phyloP scores from a whole-genome alignment of 169 alveolate species.

The Plasmodium inui region DNA sequence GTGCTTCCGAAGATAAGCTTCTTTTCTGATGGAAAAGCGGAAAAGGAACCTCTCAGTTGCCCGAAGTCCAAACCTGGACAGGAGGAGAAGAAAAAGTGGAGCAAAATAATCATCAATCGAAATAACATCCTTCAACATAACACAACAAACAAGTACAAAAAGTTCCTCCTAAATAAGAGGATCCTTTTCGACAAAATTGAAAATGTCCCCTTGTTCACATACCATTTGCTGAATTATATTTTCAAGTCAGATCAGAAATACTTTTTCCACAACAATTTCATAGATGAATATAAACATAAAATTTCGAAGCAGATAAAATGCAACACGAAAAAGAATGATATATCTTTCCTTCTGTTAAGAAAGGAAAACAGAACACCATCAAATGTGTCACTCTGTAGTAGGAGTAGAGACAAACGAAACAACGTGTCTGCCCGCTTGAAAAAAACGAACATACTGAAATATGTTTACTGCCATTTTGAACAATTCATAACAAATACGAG shows the following conservation, averaged over 20 bases:
- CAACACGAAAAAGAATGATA: conserved; percentile 51
- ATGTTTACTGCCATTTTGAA: conserved; percentile 42
- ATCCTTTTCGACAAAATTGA: conserved; percentile 65
- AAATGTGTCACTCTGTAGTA: neutral
- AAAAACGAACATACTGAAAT: conserved; percentile 68
- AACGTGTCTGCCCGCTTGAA: conserved; percentile 14
- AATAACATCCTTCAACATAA: conserved; percentile 66
- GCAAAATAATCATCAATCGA: conserved; percentile 68
- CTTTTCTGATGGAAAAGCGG: neutral
- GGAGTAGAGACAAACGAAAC: conserved; percentile 6
- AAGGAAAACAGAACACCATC: conserved; percentile 3
- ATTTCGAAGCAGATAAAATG: conserved; percentile 70
- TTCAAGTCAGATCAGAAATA: conserved; percentile 46
- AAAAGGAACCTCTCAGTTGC: neutral
- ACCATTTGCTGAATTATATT: conserved; percentile 56
- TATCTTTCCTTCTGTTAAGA: conserved; percentile 9
- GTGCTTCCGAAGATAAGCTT: neutral
- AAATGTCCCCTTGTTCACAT: conserved; percentile 32
- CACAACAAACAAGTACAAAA: conserved; percentile 62
- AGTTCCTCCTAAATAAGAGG: conserved; percentile 42
- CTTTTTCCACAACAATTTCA: conserved; percentile 65
- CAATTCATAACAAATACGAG: conserved; percentile 49
- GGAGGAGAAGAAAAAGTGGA: conserved; percentile 59
- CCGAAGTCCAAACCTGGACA: neutral
- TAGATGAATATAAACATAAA: conserved; percentile 58